Conservation (phyloP, 768 basidiomycete genomes). For the Coprinellus micaceus region DNA sequence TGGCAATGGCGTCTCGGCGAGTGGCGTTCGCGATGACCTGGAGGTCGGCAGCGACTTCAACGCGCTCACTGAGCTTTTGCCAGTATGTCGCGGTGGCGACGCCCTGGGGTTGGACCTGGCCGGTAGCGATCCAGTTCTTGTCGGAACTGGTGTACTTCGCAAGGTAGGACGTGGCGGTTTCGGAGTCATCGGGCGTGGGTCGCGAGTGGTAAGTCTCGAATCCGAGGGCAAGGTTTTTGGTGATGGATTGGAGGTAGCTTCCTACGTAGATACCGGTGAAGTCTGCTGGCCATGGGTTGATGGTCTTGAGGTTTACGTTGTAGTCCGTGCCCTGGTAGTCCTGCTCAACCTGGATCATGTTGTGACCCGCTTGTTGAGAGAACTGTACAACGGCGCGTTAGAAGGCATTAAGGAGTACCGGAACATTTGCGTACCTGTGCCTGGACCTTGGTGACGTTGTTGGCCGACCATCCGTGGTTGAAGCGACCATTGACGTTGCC, state of each 20-base stretch:
- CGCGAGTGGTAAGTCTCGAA: conserved; percentile 82
- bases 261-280: conserved; percentile 88
- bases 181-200: conserved; percentile 65
- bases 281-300: conserved; percentile 89
- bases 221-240: conserved; percentile 86
- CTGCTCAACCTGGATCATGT: conserved; percentile 92
- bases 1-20: conserved; percentile 88
- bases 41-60: conserved; percentile 95
- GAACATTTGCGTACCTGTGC: conserved; percentile 64
- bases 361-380: conserved; percentile 72
- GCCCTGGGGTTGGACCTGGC: conserved; percentile 79
- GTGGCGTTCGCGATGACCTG: conserved; percentile 74
- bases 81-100: conserved; percentile 91
- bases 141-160: conserved; percentile 71
- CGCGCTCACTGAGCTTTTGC: conserved; percentile 92
- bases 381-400: conserved; percentile 44
- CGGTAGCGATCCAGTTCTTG: conserved; percentile 90
- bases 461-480: conserved; percentile 84
- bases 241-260: conserved; percentile 89
- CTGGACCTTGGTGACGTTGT: conserved; percentile 80
- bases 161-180: conserved; percentile 71
- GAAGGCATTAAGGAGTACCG: background rate
- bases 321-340: conserved; percentile 90
- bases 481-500: conserved; percentile 84
- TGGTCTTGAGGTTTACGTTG: conserved; percentile 77